A percentile compares a stretch with the other conserved stretches of the same genome.
Conservation (phyloP, 768 basidiomycete genomes). For the Tulasnella calospora region DNA sequence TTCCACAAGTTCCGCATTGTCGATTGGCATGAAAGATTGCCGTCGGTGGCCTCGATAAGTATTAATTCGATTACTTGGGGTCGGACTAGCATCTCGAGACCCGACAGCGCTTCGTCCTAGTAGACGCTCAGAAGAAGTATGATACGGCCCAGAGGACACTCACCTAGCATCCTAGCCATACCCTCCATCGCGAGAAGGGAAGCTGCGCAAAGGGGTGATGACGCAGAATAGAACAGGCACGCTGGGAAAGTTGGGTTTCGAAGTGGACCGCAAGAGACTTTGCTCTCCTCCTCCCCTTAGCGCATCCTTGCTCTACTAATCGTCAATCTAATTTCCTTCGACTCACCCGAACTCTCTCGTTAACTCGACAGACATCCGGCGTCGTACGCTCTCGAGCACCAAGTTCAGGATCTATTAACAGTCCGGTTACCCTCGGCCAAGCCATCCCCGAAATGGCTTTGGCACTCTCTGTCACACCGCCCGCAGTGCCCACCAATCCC, state of each 20-base stretch:
- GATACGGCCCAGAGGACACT: not conserved
- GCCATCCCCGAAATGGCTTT: conserved; percentile 9
- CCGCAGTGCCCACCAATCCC: not conserved
- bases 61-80: not conserved
- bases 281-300: not conserved
- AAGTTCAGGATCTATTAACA: not conserved
- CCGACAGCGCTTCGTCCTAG: not conserved
- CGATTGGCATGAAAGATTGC: conserved; percentile 36
- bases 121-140: not conserved
- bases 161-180: not conserved
- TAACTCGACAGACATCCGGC: not conserved
- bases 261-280: not conserved
- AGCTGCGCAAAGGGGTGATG: not conserved
- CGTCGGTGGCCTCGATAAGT: conserved; percentile 35
- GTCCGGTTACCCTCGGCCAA: not conserved
- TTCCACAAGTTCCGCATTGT: conserved; percentile 48
- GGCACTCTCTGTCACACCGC: not conserved
- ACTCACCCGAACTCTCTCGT: not conserved
- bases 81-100: not conserved
- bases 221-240: not conserved
- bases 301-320: not conserved
- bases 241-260: conserved; percentile 9
- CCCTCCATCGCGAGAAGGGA: not conserved
- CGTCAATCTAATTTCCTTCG: not conserved
- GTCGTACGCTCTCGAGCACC: not conserved